Evolutionary conservation across 371 early-diverging fungal genomes (phyloP).

Genomic region (Mortierella sp.): DNA sequence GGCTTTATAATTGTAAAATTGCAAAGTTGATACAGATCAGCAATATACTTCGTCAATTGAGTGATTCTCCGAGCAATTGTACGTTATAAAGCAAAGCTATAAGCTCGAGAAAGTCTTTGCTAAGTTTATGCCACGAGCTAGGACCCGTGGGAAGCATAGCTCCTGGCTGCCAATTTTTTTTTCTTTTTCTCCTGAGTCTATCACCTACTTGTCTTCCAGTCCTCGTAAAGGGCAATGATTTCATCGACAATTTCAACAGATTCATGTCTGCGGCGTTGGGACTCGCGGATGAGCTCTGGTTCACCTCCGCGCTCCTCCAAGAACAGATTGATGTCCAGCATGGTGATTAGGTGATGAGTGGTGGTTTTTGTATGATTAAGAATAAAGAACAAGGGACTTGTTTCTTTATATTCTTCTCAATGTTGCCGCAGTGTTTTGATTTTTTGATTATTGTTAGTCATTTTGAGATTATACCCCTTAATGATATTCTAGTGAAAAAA

Average conservation of each 20-base stretch:
- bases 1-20: constrained; percentile 65
- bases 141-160: background rate
- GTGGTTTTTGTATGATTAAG: constrained; percentile 5
- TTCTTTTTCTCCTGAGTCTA: background rate
- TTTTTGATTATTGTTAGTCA: background rate
- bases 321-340: constrained; percentile 94
- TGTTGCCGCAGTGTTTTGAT: background rate
- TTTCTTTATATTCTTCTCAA: background rate
- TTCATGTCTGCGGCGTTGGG: constrained; percentile 92
- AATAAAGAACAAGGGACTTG: too few species aligned
- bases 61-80: constrained; percentile 11
- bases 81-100: background rate
- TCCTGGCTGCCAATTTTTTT: background rate
- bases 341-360: constrained; percentile 36
- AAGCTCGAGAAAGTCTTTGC: background rate
- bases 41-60: background rate
- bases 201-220: constrained; percentile 89
- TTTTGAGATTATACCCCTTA: constrained; percentile 20
- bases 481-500: constrained; percentile 1
- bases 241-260: constrained; percentile 91
- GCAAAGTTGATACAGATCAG: background rate
- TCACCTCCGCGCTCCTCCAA: constrained; percentile 95
- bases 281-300: constrained; percentile 93
- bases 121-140: too few species aligned
- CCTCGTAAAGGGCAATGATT: constrained; percentile 90